These are phyloP conservation scores for Crithidia brevicula DNA, from an alignment of 208 protist species.

Conservation along the genomic window DNA sequence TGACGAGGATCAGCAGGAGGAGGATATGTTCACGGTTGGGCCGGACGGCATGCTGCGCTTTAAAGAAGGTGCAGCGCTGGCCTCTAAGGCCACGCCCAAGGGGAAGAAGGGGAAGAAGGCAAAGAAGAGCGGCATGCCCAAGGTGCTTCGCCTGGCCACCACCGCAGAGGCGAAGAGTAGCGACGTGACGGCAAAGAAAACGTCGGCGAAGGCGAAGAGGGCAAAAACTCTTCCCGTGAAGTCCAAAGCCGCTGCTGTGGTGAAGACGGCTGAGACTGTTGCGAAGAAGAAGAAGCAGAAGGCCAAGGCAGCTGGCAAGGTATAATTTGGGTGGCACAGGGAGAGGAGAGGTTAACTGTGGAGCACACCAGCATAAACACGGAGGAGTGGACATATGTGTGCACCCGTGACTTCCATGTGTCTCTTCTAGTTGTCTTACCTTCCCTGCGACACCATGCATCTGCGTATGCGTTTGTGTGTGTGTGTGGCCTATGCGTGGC, in stretches of 20 bases:
- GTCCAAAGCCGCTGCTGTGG: neutral
- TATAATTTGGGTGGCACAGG: neutral
- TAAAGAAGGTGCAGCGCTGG: slow-evolving; percentile 8
- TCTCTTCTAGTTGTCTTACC: too few species aligned
- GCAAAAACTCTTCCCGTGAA: slow-evolving; percentile 16
- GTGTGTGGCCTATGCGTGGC: too few species aligned
- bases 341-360: too few species aligned
- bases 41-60: slow-evolving; percentile 29
- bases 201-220: slow-evolving; percentile 22
- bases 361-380: neutral
- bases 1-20: neutral
- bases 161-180: slow-evolving; percentile 36
- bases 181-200: slow-evolving; percentile 24
- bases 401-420: too few species aligned
- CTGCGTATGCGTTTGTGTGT: too few species aligned
- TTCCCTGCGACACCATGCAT: too few species aligned
- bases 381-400: too few species aligned
- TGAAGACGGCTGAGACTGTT: neutral
- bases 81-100: neutral
- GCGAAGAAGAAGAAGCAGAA: slow-evolving; percentile 15
- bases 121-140: slow-evolving; percentile 24
- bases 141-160: slow-evolving; percentile 37
- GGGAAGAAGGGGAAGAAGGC: slow-evolving; percentile 10
- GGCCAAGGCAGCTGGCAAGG: neutral
- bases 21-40: slow-evolving; percentile 20